A percentile compares a stretch with the other conserved stretches of the same genome.
These are phyloP conservation scores for Gaeumannomyces sp. DNA, from an alignment of 2,329 filamentous ascomycete genomes.

Conservation along the genomic window DNA sequence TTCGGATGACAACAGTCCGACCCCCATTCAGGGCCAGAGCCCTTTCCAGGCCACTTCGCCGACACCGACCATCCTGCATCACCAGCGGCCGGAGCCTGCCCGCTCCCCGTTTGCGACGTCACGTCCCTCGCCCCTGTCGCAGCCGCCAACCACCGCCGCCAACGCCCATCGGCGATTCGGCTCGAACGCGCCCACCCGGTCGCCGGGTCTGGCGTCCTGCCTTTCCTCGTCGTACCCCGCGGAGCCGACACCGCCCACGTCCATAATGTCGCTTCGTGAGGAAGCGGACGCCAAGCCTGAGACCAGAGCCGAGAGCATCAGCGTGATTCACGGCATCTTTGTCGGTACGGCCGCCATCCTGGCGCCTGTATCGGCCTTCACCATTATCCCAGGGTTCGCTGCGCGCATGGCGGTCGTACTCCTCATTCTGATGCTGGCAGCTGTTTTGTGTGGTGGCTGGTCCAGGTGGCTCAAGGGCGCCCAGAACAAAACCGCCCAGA, in stretches of 20 bases:
- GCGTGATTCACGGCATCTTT: slow-evolving; percentile 26
- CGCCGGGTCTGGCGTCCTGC: background rate
- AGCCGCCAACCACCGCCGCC: background rate
- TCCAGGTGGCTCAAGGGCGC: background rate
- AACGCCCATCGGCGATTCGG: background rate
- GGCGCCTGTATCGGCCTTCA: slow-evolving; percentile 52
- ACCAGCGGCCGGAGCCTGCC: background rate
- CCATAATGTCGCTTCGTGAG: background rate
- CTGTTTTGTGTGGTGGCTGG: slow-evolving; percentile 8
- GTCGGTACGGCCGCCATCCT: slow-evolving; percentile 46
- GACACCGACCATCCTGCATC: background rate
- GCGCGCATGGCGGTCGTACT: slow-evolving; percentile 52
- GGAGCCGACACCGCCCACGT: background rate
- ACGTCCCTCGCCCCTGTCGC: background rate
- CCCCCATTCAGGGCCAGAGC: background rate
- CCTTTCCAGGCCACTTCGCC: background rate
- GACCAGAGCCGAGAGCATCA: background rate
- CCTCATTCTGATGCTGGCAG: slow-evolving; percentile 42
- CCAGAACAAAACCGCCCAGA: background rate
- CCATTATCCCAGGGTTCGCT: slow-evolving; percentile 48
- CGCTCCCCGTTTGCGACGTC: background rate
- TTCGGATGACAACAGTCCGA: background rate
- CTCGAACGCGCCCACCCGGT: background rate
- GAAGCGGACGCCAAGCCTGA: background rate
- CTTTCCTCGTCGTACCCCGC: background rate